phyloP scores from a whole-genome alignment of 352 stramenopile genomes.

The Phytophthora cajani region DNA sequence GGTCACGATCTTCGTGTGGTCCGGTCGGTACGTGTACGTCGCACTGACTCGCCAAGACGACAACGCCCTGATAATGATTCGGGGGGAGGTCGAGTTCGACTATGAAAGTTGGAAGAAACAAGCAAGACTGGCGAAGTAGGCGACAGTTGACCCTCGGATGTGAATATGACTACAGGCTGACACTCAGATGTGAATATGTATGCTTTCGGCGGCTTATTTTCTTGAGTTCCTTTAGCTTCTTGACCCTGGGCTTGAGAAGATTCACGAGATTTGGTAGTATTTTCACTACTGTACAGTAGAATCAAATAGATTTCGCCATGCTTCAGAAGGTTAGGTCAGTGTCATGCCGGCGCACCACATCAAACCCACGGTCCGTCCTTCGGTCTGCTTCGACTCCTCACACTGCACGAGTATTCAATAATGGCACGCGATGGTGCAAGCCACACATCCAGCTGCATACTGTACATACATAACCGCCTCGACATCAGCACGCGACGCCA shows the following conservation, averaged over 20 bases:
- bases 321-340: conserved; percentile 1
- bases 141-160: too few relatives aligned
- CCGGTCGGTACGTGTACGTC: conserved; percentile 7
- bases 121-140: neutral
- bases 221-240: neutral
- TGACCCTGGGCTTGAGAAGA: neutral
- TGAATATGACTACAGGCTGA: too few relatives aligned
- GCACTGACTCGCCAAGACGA: conserved; percentile 7
- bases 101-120: conserved; percentile 23
- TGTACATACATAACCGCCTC: conserved; percentile 1
- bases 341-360: neutral
- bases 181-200: too few relatives aligned
- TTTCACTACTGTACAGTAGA: neutral
- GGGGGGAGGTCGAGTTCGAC: conserved; percentile 17
- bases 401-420: neutral
- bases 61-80: conserved; percentile 16
- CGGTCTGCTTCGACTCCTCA: neutral
- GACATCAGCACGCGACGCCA: conserved; percentile 20
- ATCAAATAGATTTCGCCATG: neutral
- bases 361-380: neutral
- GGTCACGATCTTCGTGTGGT: conserved; percentile 20
- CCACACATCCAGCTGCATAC: neutral
- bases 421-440: neutral
- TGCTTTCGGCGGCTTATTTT: too few relatives aligned
- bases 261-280: neutral